These are phyloP conservation scores for Pseudoturritis turrita DNA, from an alignment of 345 rosid species.

Conservation along the genomic window DNA sequence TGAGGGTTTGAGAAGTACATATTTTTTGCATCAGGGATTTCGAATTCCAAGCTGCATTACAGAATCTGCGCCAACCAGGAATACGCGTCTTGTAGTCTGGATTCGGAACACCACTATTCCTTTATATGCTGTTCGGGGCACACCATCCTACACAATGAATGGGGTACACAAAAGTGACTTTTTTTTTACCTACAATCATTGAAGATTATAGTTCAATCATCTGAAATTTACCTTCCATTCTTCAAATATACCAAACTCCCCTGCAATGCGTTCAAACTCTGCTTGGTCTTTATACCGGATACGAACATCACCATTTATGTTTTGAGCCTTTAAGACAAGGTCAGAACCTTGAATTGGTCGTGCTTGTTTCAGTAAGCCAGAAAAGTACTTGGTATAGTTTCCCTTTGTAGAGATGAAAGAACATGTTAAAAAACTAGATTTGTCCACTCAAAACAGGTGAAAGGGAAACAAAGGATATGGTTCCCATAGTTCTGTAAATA, in stretches of 20 bases:
- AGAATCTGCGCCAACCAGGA: constrained; percentile 74
- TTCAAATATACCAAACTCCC: constrained; percentile 82
- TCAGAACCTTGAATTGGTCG: constrained; percentile 60
- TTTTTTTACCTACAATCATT: constrained; percentile 4
- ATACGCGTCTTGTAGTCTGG: constrained; percentile 58
- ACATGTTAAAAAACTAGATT: not conserved
- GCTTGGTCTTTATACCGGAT: constrained; percentile 62
- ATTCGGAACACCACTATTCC: constrained; percentile 80
- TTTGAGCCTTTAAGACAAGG: constrained; percentile 60
- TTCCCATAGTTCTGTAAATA: not conserved
- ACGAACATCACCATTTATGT: constrained; percentile 65
- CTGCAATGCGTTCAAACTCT: constrained; percentile 75
- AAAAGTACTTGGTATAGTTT: constrained; percentile 56
- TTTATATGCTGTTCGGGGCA: constrained; percentile 92
- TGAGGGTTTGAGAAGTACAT: constrained; percentile 11
- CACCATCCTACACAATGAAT: constrained; percentile 64
- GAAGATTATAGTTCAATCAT: not conserved
- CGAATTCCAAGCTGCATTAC: constrained; percentile 52
- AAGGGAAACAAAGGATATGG: constrained; percentile 1
- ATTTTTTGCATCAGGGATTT: constrained; percentile 36
- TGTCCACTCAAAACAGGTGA: not conserved
- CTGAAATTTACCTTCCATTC: constrained; percentile 84
- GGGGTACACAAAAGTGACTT: not conserved
- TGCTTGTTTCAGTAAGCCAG: constrained; percentile 62
- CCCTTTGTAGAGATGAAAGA: constrained; percentile 47